A percentile compares a stretch with the other conserved stretches of the same genome.
Evolutionary conservation across 306 rosid species (phyloP).

Genomic region (Vigna mungo): DNA sequence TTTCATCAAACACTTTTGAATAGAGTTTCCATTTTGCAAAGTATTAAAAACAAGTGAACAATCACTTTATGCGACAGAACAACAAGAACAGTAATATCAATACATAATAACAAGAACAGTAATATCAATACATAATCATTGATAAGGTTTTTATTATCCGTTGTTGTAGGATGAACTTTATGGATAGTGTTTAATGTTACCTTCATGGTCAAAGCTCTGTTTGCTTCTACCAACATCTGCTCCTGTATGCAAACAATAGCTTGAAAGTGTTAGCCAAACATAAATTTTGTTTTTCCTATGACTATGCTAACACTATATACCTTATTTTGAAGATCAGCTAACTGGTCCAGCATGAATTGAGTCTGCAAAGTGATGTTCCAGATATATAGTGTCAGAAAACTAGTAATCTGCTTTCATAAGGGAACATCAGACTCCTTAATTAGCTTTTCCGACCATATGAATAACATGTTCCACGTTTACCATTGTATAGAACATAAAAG

Average conservation of each 20-base stretch:
- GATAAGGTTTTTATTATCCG: neutral
- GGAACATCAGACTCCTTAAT: neutral
- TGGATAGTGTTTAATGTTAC: constrained; percentile 42
- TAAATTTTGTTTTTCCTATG: neutral
- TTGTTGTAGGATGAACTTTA: neutral
- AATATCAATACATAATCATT: neutral
- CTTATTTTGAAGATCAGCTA: constrained; percentile 89
- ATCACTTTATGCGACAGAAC: neutral
- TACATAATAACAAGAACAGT: neutral
- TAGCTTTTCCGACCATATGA: constrained; percentile 1
- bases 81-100: constrained; percentile 4
- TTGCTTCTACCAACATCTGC: constrained; percentile 75
- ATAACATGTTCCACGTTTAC: neutral
- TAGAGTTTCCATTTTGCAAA: neutral
- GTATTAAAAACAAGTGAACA: neutral
- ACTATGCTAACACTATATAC: constrained; percentile 51
- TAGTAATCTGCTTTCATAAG: neutral
- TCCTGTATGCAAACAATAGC: constrained; percentile 61
- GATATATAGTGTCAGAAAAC: neutral
- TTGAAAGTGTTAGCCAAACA: constrained; percentile 30
- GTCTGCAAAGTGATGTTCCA: constrained; percentile 68
- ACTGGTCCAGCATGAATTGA: constrained; percentile 95
- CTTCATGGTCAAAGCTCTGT: constrained; percentile 80
- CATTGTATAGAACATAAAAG: neutral
- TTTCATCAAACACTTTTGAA: constrained; percentile 2